These are phyloP conservation scores for Blastomyces gilchristii DNA, from an alignment of 2,329 filamentous ascomycete genomes.

Conservation along the genomic window DNA sequence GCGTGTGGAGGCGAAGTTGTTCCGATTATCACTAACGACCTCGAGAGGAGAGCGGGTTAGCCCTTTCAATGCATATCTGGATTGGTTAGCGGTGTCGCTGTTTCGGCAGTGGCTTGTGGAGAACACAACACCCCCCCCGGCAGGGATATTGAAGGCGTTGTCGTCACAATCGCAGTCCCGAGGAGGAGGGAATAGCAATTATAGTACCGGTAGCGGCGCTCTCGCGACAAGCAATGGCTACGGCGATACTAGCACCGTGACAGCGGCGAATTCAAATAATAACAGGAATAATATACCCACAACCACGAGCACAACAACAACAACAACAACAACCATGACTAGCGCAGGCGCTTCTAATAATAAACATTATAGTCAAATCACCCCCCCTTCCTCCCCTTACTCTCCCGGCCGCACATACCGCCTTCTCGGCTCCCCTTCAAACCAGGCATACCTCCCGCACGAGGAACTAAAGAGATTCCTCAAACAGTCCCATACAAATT, in stretches of 20 bases:
- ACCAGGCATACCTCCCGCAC: slow-evolving; percentile 60
- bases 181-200: slow-evolving; percentile 10
- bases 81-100: slow-evolving; percentile 78
- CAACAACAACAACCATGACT: slow-evolving; percentile 2
- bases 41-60: slow-evolving; percentile 71
- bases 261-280: not conserved
- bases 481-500: slow-evolving; percentile 55
- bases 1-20: slow-evolving; percentile 69
- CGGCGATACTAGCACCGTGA: not conserved
- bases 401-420: slow-evolving; percentile 61
- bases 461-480: slow-evolving; percentile 88
- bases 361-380: slow-evolving; percentile 12
- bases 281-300: slow-evolving; percentile 7
- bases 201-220: slow-evolving; percentile 14
- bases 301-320: slow-evolving; percentile 5
- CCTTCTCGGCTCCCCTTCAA: slow-evolving; percentile 55
- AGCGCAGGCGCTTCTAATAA: slow-evolving; percentile 13
- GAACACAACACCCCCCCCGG: slow-evolving; percentile 64
- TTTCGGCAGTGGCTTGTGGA: slow-evolving; percentile 93
- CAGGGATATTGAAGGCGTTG: slow-evolving; percentile 36
- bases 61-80: slow-evolving; percentile 68
- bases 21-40: slow-evolving; percentile 69
- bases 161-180: slow-evolving; percentile 1
- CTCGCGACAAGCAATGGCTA: not conserved
- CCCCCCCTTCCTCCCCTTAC: slow-evolving; percentile 20